Evolutionary conservation across 2,329 filamentous ascomycete species (phyloP).

Genomic region (Coniochaeta pulveracea): DNA sequence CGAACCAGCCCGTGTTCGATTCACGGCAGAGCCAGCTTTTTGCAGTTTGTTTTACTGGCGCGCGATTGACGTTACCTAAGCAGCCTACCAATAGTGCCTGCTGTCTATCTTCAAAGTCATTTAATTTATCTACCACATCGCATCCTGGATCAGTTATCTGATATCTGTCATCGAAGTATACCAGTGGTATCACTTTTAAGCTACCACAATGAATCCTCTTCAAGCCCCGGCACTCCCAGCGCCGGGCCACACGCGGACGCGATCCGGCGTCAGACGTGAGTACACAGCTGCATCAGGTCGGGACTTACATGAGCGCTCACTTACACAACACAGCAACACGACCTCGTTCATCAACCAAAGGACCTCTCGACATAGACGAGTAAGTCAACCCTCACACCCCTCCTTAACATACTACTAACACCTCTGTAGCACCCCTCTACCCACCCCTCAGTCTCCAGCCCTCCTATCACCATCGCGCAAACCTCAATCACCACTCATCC

Average conservation of each 20-base stretch:
- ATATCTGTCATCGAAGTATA: too few species aligned
- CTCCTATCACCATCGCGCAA: not conserved
- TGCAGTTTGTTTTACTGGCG: too few species aligned
- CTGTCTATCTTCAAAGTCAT: not conserved
- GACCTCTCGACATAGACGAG: conserved; percentile 68
- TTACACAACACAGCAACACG: conserved; percentile 32
- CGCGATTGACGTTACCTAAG: not conserved
- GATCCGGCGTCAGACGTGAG: conserved; percentile 15
- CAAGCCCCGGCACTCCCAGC: not conserved
- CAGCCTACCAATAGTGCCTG: not conserved
- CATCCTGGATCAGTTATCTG: not conserved
- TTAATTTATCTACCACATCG: not conserved
- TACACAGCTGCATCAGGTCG: not conserved
- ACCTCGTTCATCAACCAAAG: conserved; percentile 61
- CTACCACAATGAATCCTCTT: not conserved
- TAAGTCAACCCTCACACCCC: conserved; percentile 31
- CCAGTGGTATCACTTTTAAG: too few species aligned
- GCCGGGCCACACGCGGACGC: conserved; percentile 14
- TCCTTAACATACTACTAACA: not conserved
- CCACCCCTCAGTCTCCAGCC: conserved; percentile 9
- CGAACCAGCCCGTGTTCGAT: conserved; percentile 3
- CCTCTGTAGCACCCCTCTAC: conserved; percentile 8
- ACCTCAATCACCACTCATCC: conserved; percentile 8
- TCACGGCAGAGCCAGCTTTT: conserved; percentile 4
- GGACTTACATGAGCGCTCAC: conserved; percentile 9